A percentile compares a stretch with the other conserved stretches of the same genome.
Evolutionary conservation across 1,284 basidiomycete species (phyloP).

Genomic region (Porogramme epimiltina): DNA sequence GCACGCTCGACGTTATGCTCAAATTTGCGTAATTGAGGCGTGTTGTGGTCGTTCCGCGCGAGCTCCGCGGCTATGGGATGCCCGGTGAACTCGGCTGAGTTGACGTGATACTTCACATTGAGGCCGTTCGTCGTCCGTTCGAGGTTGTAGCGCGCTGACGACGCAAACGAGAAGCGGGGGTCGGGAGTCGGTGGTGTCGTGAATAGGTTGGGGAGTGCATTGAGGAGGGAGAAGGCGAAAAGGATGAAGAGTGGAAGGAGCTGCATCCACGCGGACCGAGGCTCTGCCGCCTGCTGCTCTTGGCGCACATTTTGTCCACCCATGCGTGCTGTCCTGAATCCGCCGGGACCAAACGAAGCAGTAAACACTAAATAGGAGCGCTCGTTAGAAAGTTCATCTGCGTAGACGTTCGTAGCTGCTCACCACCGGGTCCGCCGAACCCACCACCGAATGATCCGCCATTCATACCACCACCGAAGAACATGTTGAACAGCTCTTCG

Average conservation of each 20-base stretch:
- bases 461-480: slow-evolving; percentile 80
- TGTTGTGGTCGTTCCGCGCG: slow-evolving; percentile 48
- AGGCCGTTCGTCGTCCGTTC: slow-evolving; percentile 70
- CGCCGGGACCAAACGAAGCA: slow-evolving; percentile 73
- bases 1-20: slow-evolving; percentile 71
- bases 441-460: slow-evolving; percentile 49
- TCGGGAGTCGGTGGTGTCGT: slow-evolving; percentile 68
- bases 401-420: too few species aligned
- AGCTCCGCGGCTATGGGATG: slow-evolving; percentile 82
- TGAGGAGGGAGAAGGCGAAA: slow-evolving; percentile 83
- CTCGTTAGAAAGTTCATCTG: not conserved
- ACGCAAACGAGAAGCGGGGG: slow-evolving; percentile 78
- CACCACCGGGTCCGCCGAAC: slow-evolving; percentile 54
- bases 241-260: slow-evolving; percentile 87
- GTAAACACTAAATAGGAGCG: slow-evolving; percentile 64
- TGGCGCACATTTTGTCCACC: slow-evolving; percentile 34
- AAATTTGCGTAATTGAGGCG: slow-evolving; percentile 48
- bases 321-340: slow-evolving; percentile 71
- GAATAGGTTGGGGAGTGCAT: slow-evolving; percentile 82
- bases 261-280: slow-evolving; percentile 78
- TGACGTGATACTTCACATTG: slow-evolving; percentile 86
- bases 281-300: slow-evolving; percentile 43
- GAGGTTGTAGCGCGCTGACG: slow-evolving; percentile 57
- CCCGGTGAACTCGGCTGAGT: slow-evolving; percentile 73
- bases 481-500: slow-evolving; percentile 98